These are phyloP conservation scores for Mortierella sp. DNA, from an alignment of 371 early-diverging fungal species.

Conservation along the genomic window DNA sequence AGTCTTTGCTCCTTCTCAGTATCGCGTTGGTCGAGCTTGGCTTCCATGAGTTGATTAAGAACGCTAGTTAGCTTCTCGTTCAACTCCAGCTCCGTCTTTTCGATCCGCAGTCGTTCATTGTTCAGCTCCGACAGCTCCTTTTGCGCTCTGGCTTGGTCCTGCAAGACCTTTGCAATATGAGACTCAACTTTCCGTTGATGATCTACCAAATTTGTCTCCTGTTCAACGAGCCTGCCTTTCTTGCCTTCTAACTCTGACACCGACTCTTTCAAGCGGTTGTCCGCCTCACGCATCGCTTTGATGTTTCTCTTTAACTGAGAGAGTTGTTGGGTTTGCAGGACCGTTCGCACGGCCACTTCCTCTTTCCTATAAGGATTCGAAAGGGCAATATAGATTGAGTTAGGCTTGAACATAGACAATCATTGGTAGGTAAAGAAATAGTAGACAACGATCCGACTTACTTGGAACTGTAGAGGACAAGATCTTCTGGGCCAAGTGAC, in stretches of 20 bases:
- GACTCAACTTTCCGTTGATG: conserved; percentile 54
- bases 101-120: conserved; percentile 40
- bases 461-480: conserved; percentile 28
- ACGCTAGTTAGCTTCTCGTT: conserved; percentile 86
- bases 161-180: conserved; percentile 52
- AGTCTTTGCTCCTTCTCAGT: conserved; percentile 81
- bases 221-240: conserved; percentile 61
- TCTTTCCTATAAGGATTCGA: conserved; percentile 63
- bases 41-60: conserved; percentile 79
- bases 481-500: conserved; percentile 22
- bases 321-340: conserved; percentile 74
- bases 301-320: conserved; percentile 73
- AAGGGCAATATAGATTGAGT: no score
- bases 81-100: conserved; percentile 73
- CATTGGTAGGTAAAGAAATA: no score
- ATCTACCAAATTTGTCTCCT: conserved; percentile 53
- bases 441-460: conserved; percentile 10
- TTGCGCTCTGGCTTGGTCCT: conserved; percentile 57
- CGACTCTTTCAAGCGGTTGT: conserved; percentile 68
- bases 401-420: no score
- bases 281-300: conserved; percentile 70
- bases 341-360: conserved; percentile 72
- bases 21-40: conserved; percentile 84
- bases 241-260: conserved; percentile 62
- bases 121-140: conserved; percentile 37